Evolutionary conservation across 192 early-diverging fungal genomes (phyloP).

Genomic region (Haplosporangium gracile): DNA sequence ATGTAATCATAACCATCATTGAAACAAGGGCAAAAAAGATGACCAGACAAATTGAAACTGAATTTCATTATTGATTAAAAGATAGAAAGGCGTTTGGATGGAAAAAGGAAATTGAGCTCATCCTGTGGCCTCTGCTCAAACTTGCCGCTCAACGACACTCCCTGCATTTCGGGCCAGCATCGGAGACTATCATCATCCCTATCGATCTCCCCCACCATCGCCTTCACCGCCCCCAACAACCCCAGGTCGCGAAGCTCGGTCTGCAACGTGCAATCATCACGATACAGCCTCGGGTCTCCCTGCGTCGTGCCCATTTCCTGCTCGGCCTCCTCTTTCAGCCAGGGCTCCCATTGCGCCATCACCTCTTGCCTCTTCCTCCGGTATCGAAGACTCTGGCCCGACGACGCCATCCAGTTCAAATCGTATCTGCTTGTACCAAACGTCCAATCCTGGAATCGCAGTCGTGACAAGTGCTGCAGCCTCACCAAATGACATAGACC

Average conservation of each 20-base stretch:
- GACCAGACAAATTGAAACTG: no score
- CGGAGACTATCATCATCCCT: background rate
- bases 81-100: background rate
- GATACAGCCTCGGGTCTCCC: background rate
- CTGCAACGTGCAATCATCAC: background rate
- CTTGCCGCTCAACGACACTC: background rate
- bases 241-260: background rate
- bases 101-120: background rate
- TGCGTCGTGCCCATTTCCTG: background rate
- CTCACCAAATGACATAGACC: background rate
- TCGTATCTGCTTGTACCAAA: background rate
- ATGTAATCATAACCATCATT: background rate
- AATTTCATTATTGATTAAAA: background rate
- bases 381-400: background rate
- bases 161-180: background rate
- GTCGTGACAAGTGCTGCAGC: background rate
- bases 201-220: background rate
- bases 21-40: no score
- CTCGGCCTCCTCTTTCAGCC: background rate
- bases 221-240: background rate
- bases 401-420: background rate
- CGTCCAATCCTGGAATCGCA: slow-evolving; percentile 1
- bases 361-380: slow-evolving; percentile 1
- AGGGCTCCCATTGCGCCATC: background rate
- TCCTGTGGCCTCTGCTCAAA: background rate